Conservation (phyloP, 73 alveolate species). For the Durusdinium trenchii region DNA sequence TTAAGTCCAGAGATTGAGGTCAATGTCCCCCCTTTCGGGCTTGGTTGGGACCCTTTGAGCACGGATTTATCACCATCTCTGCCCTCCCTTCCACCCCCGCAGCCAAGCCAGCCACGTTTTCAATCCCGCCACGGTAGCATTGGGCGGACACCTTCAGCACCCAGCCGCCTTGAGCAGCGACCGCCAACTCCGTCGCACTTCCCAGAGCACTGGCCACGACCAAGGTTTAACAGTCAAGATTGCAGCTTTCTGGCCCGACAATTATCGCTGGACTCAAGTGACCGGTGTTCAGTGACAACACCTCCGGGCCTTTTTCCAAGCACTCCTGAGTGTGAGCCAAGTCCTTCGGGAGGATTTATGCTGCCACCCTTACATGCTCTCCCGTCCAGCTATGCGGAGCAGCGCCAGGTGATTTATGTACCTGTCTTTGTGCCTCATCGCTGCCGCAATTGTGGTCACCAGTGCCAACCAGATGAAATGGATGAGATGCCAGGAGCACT, state of each 20-base stretch:
- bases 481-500: constrained; percentile 11
- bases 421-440: constrained; percentile 40
- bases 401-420: constrained; percentile 12
- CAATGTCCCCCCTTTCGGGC: too few relatives aligned
- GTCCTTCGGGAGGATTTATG: constrained; percentile 44
- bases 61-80: neutral
- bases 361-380: constrained; percentile 20
- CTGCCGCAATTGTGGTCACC: constrained; percentile 31
- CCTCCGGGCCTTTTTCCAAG: constrained; percentile 35
- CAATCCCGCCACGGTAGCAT: neutral
- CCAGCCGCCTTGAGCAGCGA: constrained; percentile 46
- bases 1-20: neutral
- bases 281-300: too few relatives aligned
- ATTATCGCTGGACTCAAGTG: too few relatives aligned
- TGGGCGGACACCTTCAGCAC: constrained; percentile 47
- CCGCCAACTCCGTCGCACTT: neutral
- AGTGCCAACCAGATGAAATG: too few relatives aligned
- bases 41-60: too few relatives aligned
- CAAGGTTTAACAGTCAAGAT: too few relatives aligned
- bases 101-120: neutral
- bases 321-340: constrained; percentile 53
- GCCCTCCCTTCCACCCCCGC: neutral
- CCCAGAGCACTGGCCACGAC: constrained; percentile 25
- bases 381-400: constrained; percentile 2
- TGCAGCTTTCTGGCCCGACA: too few relatives aligned